phyloP scores from a whole-genome alignment of 495 filamentous ascomycete genomes.

The Hypomontagnella submonticulosa region DNA sequence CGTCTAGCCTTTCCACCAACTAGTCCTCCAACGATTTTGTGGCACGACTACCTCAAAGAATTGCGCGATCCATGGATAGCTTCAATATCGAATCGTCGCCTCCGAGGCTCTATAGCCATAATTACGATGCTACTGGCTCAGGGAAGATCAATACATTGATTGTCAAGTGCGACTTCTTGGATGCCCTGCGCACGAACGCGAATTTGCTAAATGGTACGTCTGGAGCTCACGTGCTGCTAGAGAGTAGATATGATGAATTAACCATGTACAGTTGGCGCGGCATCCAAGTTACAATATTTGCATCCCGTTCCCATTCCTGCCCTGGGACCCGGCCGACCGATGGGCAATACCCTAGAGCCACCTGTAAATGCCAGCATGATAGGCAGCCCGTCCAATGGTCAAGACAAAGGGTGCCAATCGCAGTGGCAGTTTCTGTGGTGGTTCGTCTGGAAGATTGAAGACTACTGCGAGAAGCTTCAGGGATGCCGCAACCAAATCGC shows the following conservation, averaged over 20 bases:
- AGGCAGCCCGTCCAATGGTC: constrained; percentile 8
- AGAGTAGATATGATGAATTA: constrained; percentile 4
- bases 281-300: constrained; percentile 4
- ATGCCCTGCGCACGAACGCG: constrained; percentile 3
- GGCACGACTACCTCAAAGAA: not conserved
- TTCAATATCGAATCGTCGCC: constrained; percentile 2
- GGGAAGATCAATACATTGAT: constrained; percentile 10
- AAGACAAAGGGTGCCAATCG: constrained; percentile 7
- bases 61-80: constrained; percentile 5
- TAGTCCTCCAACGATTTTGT: not conserved
- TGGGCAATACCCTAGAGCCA: constrained; percentile 1
- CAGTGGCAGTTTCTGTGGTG: constrained; percentile 26
- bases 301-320: constrained; percentile 3
- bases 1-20: not conserved
- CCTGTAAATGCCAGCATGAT: constrained; percentile 20
- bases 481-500: not conserved
- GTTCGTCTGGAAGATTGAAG: constrained; percentile 28
- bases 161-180: constrained; percentile 25
- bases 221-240: not conserved
- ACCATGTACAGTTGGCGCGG: constrained; percentile 3
- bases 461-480: constrained; percentile 22
- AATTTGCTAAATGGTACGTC: constrained; percentile 16
- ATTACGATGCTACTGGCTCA: not conserved
- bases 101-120: not conserved
- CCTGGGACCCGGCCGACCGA: constrained; percentile 4